These are phyloP conservation scores for Erysimum pusillum DNA, from an alignment of 441 rosid species.

Conservation along the genomic window DNA sequence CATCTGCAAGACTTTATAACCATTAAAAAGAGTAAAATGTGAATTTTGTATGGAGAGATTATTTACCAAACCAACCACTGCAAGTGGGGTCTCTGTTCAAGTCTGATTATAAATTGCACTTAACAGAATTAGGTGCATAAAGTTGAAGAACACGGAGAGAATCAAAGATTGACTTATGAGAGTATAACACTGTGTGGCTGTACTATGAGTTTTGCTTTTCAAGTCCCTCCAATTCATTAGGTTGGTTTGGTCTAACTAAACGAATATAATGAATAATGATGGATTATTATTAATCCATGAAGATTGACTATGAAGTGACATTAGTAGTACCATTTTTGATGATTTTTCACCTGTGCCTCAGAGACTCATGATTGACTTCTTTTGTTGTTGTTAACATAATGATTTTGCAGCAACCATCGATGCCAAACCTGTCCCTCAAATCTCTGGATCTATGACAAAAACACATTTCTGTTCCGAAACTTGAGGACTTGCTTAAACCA, in stretches of 20 bases:
- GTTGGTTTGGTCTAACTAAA: slow-evolving; percentile 44
- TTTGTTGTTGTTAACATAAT: slow-evolving; percentile 17
- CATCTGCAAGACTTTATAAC: slow-evolving; percentile 36
- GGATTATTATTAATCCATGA: slow-evolving; percentile 28
- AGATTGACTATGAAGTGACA: slow-evolving; percentile 49
- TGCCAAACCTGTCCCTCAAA: slow-evolving; percentile 29
- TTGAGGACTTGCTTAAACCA: background rate
- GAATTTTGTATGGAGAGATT: slow-evolving; percentile 33
- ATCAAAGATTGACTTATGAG: slow-evolving; percentile 24
- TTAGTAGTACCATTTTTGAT: slow-evolving; percentile 31
- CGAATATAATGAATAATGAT: slow-evolving; percentile 43
- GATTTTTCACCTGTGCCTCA: slow-evolving; percentile 22
- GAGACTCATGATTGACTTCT: slow-evolving; percentile 30
- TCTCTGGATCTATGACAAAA: slow-evolving; percentile 20
- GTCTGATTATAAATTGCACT: slow-evolving; percentile 19
- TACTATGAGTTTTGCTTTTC: slow-evolving; percentile 26
- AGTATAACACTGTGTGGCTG: slow-evolving; percentile 20
- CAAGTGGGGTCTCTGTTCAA: slow-evolving; percentile 35
- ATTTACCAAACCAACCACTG: slow-evolving; percentile 48
- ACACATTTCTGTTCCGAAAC: slow-evolving; percentile 18
- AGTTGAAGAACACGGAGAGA: slow-evolving; percentile 27
- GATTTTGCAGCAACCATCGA: slow-evolving; percentile 39
- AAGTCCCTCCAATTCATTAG: slow-evolving; percentile 24
- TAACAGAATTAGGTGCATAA: slow-evolving; percentile 37
- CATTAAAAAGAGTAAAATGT: slow-evolving; percentile 29